A percentile compares a stretch with the other conserved stretches of the same genome.
Evolutionary conservation across 208 protist genomes (phyloP).

Genomic region (Acanthamoeba culbertsoni): DNA sequence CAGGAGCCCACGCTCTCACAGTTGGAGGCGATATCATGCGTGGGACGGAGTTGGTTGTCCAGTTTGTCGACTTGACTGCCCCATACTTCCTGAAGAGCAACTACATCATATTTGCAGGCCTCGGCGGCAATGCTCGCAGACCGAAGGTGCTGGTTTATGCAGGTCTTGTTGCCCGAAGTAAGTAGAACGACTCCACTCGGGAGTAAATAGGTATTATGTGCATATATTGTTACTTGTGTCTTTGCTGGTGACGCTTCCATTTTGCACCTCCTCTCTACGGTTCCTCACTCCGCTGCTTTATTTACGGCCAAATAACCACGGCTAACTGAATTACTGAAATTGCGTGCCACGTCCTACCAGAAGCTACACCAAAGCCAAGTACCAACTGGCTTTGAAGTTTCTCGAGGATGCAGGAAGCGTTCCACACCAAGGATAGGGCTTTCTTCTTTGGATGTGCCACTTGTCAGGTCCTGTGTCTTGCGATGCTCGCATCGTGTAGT

Average conservation of each 20-base stretch:
- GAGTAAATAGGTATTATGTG: neutral
- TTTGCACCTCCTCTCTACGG: neutral
- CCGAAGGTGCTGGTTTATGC: neutral
- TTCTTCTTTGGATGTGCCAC: too few relatives aligned
- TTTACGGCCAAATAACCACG: too few relatives aligned
- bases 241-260: neutral
- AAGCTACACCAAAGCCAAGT: too few relatives aligned
- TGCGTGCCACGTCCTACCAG: too few relatives aligned
- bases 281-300: too few relatives aligned
- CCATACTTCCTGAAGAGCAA: neutral
- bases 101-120: neutral
- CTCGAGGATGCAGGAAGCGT: too few relatives aligned
- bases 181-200: neutral
- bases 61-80: slow-evolving; percentile 20
- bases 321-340: too few relatives aligned
- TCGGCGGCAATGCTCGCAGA: neutral
- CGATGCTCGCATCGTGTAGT: too few relatives aligned
- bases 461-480: too few relatives aligned
- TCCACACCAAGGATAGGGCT: too few relatives aligned
- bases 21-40: neutral
- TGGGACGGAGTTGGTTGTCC: neutral
- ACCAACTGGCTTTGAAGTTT: too few relatives aligned
- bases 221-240: neutral
- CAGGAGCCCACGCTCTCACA: neutral
- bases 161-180: neutral